Evolutionary conservation across 2,329 filamentous ascomycete species (phyloP), one percentile per base, ranked within the genome.

Genomic region (Acephala macrosclerotiorum): DNA sequence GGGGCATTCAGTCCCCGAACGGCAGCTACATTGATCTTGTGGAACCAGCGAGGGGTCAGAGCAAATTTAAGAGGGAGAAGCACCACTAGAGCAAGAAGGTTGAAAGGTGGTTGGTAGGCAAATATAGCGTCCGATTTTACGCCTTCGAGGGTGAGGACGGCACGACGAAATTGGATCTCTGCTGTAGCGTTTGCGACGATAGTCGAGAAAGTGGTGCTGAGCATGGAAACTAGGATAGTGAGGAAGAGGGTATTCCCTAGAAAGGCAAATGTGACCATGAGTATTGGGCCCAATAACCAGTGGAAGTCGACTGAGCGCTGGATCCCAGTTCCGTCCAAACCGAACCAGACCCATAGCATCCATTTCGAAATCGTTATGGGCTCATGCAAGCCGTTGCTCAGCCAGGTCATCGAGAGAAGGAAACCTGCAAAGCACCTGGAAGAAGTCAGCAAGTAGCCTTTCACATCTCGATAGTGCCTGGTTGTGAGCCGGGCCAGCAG

Each of bases 321-420:
- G 40, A 87, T 85, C 1, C 85, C 45, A 79, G 67, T 75, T 4
- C 70, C 93, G 72, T 96, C 93, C 1, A 96, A 85, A 1, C 93
- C 93, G 74, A 96, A 96, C 93, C 93, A 96, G 69, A 96, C 94
- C 85, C 91, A 96, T 1, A 96, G 85, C 92, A 96, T 95, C 93
- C 93, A 96, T 78, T 94, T 94, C 53, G 88, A 88, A 68, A 96
- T 94, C 1, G 89, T 92, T 78, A 91, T 80, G 4, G 89, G 78
- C 60, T 85, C 80, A 61, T 91, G 88, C 0, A 79, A 77, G 22
- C 87, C 89, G 69, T 91, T 85, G 66, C 88, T 88, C 9, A 96
- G 86, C 92, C 93, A 96, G 40, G 89, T 84, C 76, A 96, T 85
- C 26, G 91, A 91, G 55, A 96, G 81, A 61, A 96, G 78, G 77